Percentiles rank a stretch among this genome's conserved stretches.
Evolutionary conservation across 208 protist genomes (phyloP).

Genomic region (Leishmania martiniquensis): DNA sequence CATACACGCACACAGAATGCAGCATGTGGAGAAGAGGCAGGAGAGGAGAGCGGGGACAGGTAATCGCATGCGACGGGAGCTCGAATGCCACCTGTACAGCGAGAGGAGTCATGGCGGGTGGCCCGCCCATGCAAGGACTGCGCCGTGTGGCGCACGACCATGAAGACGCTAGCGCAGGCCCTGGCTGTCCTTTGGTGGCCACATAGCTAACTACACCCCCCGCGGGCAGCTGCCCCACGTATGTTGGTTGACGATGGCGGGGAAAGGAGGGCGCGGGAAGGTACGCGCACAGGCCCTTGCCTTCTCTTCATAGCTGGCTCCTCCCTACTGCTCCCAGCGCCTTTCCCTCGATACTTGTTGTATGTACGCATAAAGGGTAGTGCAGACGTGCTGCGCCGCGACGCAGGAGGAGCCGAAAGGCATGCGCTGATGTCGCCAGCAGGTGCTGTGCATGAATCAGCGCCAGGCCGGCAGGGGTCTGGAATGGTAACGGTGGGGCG

Average conservation of each 20-base stretch:
- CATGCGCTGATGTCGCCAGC: neutral
- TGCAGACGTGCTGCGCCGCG: neutral
- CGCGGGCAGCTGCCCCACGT: neutral
- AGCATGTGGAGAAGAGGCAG: neutral
- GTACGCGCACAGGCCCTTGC: neutral
- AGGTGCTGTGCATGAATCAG: neutral
- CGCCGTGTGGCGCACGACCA: neutral
- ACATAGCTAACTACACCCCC: neutral
- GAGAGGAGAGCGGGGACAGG: constrained; percentile 1
- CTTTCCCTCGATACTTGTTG: neutral
- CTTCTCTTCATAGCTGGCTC: neutral
- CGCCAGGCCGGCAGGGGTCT: neutral
- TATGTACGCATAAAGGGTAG: neutral
- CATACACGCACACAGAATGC: neutral
- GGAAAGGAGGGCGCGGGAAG: neutral
- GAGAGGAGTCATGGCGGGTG: neutral
- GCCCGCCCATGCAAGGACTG: too few species aligned
- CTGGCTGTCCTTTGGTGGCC: neutral
- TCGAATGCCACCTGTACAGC: neutral
- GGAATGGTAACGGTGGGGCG: neutral
- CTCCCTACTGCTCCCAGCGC: neutral
- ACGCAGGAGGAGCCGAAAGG: constrained; percentile 3
- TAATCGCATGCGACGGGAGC: neutral
- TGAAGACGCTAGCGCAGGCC: neutral
- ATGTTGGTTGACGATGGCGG: neutral